These are phyloP conservation scores for Carnegiea gigantea DNA, from an alignment of 179 eudicot genomes.

Conservation along the genomic window DNA sequence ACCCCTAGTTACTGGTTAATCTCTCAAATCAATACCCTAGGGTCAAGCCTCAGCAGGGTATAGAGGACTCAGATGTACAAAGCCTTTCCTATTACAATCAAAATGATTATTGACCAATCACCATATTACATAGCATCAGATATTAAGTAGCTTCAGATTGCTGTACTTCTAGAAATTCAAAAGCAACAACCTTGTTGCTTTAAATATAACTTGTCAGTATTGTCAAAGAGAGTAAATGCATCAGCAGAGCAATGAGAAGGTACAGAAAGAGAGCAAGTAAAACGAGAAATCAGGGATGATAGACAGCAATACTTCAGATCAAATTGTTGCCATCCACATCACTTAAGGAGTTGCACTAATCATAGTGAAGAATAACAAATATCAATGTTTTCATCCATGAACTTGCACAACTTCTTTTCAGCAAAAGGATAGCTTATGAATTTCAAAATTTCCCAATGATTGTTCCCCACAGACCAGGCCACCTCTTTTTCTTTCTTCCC, in stretches of 20 bases:
- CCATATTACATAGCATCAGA: neutral
- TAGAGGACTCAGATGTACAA: neutral
- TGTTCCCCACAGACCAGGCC: too few relatives aligned
- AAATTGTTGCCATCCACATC: neutral
- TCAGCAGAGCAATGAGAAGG: neutral
- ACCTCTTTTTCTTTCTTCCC: too few relatives aligned
- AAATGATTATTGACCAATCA: neutral
- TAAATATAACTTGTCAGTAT: neutral
- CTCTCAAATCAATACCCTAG: neutral
- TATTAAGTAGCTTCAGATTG: neutral
- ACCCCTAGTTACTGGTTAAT: neutral
- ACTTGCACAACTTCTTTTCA: too few relatives aligned
- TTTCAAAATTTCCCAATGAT: too few relatives aligned
- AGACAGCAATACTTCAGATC: neutral
- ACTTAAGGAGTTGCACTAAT: neutral
- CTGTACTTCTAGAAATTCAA: neutral
- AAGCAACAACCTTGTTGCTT: neutral
- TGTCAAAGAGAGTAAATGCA: neutral
- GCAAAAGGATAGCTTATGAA: neutral
- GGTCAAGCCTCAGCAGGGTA: neutral
- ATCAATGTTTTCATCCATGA: neutral
- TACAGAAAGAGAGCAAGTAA: neutral
- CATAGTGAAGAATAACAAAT: neutral
- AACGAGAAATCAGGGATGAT: neutral
- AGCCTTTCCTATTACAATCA: neutral